Conservation (phyloP, 2,329 filamentous ascomycete genomes). For the Cordyceps fumosorosea region DNA sequence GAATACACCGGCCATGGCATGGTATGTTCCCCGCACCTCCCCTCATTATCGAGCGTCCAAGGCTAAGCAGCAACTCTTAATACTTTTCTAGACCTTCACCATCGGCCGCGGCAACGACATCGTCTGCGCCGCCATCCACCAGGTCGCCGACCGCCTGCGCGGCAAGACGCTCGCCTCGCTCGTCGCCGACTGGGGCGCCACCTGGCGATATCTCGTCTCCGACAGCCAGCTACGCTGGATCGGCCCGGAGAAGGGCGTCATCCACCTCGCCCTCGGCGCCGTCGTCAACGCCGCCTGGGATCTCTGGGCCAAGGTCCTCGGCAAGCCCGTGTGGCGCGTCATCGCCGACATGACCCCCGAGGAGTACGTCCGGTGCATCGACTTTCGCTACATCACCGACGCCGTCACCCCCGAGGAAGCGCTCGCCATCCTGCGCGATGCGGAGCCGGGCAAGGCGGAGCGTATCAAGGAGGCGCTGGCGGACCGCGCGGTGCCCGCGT, state of each 20-base stretch:
- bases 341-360: slow-evolving; percentile 86
- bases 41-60: background rate
- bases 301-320: slow-evolving; percentile 82
- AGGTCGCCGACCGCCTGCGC: slow-evolving; percentile 69
- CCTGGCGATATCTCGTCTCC: slow-evolving; percentile 86
- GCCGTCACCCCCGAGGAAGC: slow-evolving; percentile 85
- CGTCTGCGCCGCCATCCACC: slow-evolving; percentile 75
- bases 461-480: slow-evolving; percentile 67
- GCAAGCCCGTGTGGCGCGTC: slow-evolving; percentile 85
- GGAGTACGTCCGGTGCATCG: slow-evolving; percentile 80
- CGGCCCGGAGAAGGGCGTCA: slow-evolving; percentile 88
- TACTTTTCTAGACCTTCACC: slow-evolving; percentile 50
- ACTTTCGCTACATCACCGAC: slow-evolving; percentile 92
- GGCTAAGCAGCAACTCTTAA: background rate
- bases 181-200: slow-evolving; percentile 75
- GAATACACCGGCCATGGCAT: slow-evolving; percentile 68
- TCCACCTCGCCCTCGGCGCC: slow-evolving; percentile 82
- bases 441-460: slow-evolving; percentile 60
- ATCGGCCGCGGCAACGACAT: slow-evolving; percentile 89
- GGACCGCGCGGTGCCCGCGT: slow-evolving; percentile 75
- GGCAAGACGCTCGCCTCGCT: slow-evolving; percentile 71
- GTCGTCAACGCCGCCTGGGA: slow-evolving; percentile 93
- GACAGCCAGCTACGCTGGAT: slow-evolving; percentile 92
- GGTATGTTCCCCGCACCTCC: slow-evolving; percentile 36
- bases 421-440: slow-evolving; percentile 59